A percentile compares a stretch with the other conserved stretches of the same genome.
Conservation (phyloP, 768 basidiomycete species). For the Tylopilus cervinicoccineus region DNA sequence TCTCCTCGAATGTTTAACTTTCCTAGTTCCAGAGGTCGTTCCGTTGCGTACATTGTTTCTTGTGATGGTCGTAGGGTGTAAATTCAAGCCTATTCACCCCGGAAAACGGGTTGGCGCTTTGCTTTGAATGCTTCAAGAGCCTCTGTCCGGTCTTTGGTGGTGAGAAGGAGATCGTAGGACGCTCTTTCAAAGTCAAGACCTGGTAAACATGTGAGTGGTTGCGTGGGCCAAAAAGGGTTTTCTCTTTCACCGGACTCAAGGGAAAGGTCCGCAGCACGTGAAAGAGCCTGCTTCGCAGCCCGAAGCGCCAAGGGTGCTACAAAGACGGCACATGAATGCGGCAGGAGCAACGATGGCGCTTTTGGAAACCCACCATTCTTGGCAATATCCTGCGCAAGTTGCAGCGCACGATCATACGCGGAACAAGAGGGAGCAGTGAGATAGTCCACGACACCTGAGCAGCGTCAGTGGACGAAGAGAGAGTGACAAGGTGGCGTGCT, state of each 20-base stretch:
- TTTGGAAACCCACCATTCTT: conserved; percentile 50
- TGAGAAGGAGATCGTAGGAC: conserved; percentile 76
- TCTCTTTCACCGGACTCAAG: conserved; percentile 60
- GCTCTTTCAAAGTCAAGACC: conserved; percentile 92
- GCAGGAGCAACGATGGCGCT: not conserved
- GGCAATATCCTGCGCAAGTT: conserved; percentile 63
- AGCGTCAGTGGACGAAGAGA: conserved; percentile 3
- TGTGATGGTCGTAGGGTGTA: not conserved
- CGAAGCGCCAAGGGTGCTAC: conserved; percentile 80
- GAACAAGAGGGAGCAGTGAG: conserved; percentile 56
- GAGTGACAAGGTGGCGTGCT: not conserved
- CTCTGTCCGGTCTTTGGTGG: conserved; percentile 73
- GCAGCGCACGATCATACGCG: conserved; percentile 67
- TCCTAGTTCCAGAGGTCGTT: not conserved
- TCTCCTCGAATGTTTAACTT: not conserved
- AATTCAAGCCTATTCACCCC: conserved; percentile 54
- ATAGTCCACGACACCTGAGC: conserved; percentile 78
- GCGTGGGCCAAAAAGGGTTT: not conserved
- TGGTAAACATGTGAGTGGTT: conserved; percentile 18
- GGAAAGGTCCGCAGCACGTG: conserved; percentile 71
- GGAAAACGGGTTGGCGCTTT: conserved; percentile 76
- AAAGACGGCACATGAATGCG: not conserved
- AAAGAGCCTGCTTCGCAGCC: conserved; percentile 86
- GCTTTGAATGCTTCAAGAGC: conserved; percentile 84
- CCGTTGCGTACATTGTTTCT: not conserved